Evolutionary conservation across 1,284 basidiomycete species (phyloP), one percentile per base, ranked within the genome.

Genomic region (Moesziomyces sp.): DNA sequence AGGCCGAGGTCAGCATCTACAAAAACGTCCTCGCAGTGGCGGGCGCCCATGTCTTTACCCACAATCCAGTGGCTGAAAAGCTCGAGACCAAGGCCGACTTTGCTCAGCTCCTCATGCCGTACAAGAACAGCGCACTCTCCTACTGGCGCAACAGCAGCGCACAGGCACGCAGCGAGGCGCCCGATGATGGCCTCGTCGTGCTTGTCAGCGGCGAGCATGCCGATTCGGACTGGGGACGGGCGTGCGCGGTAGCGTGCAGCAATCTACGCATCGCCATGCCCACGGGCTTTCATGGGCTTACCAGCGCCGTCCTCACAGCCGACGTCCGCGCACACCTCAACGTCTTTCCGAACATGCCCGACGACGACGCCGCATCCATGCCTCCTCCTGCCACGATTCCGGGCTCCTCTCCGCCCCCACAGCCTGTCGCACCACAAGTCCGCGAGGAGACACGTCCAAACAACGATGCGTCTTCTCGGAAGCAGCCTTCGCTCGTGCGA

Each of bases 161-260:
- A 42, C 52, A 74, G 21, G 63, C 64, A 4, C 43, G 54, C 16
- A 63, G 61, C 47, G 65, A 77, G 49, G 72, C 72, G 1, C 75
- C 75, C 1, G 75, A 77, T 38, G 75, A 71, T 16, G 75, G 75
- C 1, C 52, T 77, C 9, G 67, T 75, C 35, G 72, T 77, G 42
- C 45, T 77, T 11, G 43, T 51, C 21, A 53, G 59, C 30, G 55
- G 48, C 2, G 53, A 40, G 7, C 73, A 72, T 38, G 68, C 68
- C 21, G 18, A 48, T 4, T 47, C 42, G 16, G 14, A 49, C 0
- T 75, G 73, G 73, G 59, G 64, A 43, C 48, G 56, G n/a, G 68
- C 56, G 0, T 75, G 73, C 38, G 43, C 52, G n/a, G 35, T 63
- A 7, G 64, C 73, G 7, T 75, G 73, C 33, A 48, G 58, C 30